Evolutionary conservation across 2,329 filamentous ascomycete genomes (phyloP), one percentile per base, ranked within the genome.

Genomic region (Fusarium sp.): DNA sequence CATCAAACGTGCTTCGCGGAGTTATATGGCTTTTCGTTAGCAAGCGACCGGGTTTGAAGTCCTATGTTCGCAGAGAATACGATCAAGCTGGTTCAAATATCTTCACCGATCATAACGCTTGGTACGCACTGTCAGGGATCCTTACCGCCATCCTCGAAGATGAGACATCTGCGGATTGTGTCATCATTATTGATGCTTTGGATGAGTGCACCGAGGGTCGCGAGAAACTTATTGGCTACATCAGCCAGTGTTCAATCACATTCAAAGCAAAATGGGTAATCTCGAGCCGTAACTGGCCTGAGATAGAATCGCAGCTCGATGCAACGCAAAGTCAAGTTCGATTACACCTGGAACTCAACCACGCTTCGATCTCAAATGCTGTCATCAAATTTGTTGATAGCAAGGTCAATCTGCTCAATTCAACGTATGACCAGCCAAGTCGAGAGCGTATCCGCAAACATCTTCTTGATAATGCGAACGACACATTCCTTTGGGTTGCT

Each of bases 111-210:
- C 45, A 48, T 8, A 31, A 48, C 6, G 1, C 45, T 12, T 48
- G 45, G 26, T 0, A 48, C 0, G 9, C 26, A 0, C 0, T 48
- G 0, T 48, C 45, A 0, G 4, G 26, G 0, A 48, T 48, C 0
- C 26, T 48, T 2, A 17, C 26, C 0, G 3, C 13, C 0, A 31
- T 48, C 1, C 45, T 48, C 3, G 9, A 48, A 3, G 26, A 48
- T 17, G 0, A 11, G 9, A 0, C 2, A 31, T 48, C 45, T 17
- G 3, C 14, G 0, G 45, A 48, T 11, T 48, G 1, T 6, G 28
- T 17, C 4, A 17, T 48, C 20, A 6, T 48, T 0, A 11, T 48
- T 3, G 45, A 48, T 31, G 45, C 45, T 11, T 31, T 48, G 13
- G 45, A 48, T 1, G 45, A 48, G 6, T 31, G 45, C 26, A 31